Base-by-base conservation (phyloP, 768 basidiomycete species). In the Mycena floridula region DNA sequence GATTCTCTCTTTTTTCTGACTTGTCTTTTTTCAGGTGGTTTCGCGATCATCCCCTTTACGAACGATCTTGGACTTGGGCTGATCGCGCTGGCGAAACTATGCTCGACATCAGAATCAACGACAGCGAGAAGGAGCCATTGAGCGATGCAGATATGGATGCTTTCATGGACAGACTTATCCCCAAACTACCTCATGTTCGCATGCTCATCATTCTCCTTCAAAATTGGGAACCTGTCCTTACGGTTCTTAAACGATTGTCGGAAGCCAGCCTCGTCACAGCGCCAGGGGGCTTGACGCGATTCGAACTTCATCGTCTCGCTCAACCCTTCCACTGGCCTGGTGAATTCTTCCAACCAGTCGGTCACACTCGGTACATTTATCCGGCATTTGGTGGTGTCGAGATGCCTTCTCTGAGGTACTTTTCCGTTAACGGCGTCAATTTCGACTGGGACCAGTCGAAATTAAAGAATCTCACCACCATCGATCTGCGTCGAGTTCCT, bases 401-500 rank as follows among this genome's bases (percentile, higher is more conserved):
- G 8, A 64, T 77, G 1, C 69, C 67, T 7, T 56, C 57, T n/a
- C 62, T 88, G 7, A 60, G 62, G 23, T 69, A 76, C 51, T 52
- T 86, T 32, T 68, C 74, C 27, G 55, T 84, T 23, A 75, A 78
- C 44, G 82, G 81, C 3, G 61, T 87, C 23, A 68, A 79, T 48
- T 62, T 85, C 47, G 71, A 85, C 58, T 87, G 84, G 78, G 52
- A 62, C 13, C 58, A 58, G 15, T 69, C 79, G 43, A 59, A 42
- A 23, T 55, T 82, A 7, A 52, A 58, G 25, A 77, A 83, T 51
- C 73, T 89, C n/a, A 71, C 71, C 20, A 74, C 73, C 8, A 66
- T 89, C 44, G 84, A 86, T 51, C 62, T 89, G 42, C 75, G 84
- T 28, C 74, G 77, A 23, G 68, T 86, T 44, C 69, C 81, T 15